Conservation (phyloP, 352 stramenopile genomes). For the Pythium biforme region DNA sequence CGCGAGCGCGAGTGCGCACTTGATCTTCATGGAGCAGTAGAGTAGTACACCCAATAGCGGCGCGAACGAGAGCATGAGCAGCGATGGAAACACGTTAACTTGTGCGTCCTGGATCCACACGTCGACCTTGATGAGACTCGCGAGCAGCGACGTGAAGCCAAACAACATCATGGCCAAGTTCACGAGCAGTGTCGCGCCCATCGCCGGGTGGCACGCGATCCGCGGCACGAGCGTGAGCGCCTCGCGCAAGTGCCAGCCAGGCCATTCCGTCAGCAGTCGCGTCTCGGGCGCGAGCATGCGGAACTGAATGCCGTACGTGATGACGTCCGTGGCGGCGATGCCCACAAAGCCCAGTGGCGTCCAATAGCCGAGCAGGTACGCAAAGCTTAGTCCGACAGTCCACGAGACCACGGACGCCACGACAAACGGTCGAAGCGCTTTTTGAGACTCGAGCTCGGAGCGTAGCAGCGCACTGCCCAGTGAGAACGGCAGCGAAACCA, state of each 20-base stretch:
- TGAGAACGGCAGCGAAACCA: conserved; percentile 23
- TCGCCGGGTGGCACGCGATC: conserved; percentile 28
- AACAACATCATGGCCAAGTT: conserved; percentile 50
- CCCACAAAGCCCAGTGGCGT: conserved; percentile 38
- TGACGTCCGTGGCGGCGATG: conserved; percentile 33
- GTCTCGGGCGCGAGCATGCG: conserved; percentile 38
- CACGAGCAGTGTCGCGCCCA: conserved; percentile 45
- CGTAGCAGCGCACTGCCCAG: conserved; percentile 19
- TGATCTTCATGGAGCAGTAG: conserved; percentile 30
- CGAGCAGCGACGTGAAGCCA: conserved; percentile 48
- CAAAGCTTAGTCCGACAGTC: conserved; percentile 19
- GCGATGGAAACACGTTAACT: conserved; percentile 49
- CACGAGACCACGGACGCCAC: conserved; percentile 13
- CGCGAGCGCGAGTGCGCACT: conserved; percentile 14
- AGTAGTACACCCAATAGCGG: conserved; percentile 49
- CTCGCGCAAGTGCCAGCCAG: conserved; percentile 30
- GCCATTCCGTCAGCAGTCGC: conserved; percentile 29
- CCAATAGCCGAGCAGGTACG: conserved; percentile 42
- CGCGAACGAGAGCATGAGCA: conserved; percentile 48
- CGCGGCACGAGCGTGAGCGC: conserved; percentile 20
- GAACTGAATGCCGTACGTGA: conserved; percentile 37
- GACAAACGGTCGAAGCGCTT: conserved; percentile 8
- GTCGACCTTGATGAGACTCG: conserved; percentile 55
- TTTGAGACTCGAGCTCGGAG: conserved; percentile 14
- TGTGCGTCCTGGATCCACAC: conserved; percentile 37